Conservation (phyloP, 2,329 filamentous ascomycete genomes). For the Claviceps africana region DNA sequence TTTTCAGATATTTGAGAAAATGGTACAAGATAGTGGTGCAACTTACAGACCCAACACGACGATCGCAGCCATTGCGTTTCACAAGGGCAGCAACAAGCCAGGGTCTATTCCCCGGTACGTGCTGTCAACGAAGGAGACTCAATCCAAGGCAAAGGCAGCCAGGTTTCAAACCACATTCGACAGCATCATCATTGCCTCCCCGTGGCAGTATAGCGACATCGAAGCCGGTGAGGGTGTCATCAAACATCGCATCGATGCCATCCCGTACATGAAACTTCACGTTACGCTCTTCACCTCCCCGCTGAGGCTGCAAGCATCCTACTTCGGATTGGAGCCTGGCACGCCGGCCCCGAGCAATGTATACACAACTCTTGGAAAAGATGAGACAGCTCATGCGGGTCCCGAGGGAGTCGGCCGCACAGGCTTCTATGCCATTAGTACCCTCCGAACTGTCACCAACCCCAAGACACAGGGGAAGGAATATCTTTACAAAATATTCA, state of each 20-base stretch:
- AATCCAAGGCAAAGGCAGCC: constrained; percentile 14
- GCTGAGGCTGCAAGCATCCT: constrained; percentile 52
- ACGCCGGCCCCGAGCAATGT: constrained; percentile 55
- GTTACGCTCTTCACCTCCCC: constrained; percentile 82
- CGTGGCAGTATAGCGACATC: constrained; percentile 69
- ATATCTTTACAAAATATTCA: constrained; percentile 53
- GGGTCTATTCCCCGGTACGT: constrained; percentile 31
- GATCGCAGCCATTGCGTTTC: constrained; percentile 45
- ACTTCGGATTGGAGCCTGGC: constrained; percentile 53
- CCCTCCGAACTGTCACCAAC: constrained; percentile 50
- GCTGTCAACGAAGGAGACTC: constrained; percentile 23
- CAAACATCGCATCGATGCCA: constrained; percentile 53
- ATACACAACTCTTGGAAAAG: constrained; percentile 63
- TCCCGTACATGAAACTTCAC: constrained; percentile 78
- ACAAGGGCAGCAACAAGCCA: constrained; percentile 26
- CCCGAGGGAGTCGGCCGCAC: constrained; percentile 52
- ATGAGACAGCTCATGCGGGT: constrained; percentile 36
- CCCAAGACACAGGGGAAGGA: constrained; percentile 39
- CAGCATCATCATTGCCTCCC: constrained; percentile 68
- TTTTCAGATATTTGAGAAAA: constrained; percentile 82
- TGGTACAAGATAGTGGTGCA: constrained; percentile 54
- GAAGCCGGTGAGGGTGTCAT: constrained; percentile 49
- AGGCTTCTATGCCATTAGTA: constrained; percentile 77
- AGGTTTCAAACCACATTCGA: constrained; percentile 49
- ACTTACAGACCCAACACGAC: constrained; percentile 50